Evolutionary conservation across 345 rosid species (phyloP), one percentile per base, ranked within the genome.

Genomic region (Aquilaria yunnanensis): DNA sequence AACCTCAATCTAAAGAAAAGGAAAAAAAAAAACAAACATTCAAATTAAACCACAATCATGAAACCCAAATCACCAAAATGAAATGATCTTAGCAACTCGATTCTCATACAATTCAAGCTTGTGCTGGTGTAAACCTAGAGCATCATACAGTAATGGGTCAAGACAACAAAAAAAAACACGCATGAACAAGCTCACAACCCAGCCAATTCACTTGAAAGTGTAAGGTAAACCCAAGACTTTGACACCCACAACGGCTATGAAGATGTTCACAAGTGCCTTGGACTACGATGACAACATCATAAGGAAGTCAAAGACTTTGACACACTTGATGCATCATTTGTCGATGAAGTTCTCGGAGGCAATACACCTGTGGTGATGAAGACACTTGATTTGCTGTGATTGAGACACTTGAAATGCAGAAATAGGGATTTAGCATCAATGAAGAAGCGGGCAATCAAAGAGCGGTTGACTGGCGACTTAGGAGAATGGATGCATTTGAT

Each of bases 221-320:
- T 90, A 90, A 12, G 98, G 97, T 10, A 93, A 80, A 14, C 98
- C 98, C 2, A 93, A 72, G 57, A 93, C 96, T 50, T 96, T 97
- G n/a, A 96, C 89, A 13, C 96, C 98, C 0, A 89, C 96, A 14
- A 87, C 67, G 14, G 96, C 84, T 2, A 92, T 92, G 85, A 93
- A 93, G 55, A 90, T 82, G 67, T 93, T 93, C 57, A 96, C 97
- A 52, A 90, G 79, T 52, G 97, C 87, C 78, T 93, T 93, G 62
- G 79, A 63, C 37, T 67, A 89, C 29, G 90, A 81, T 0, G 94
- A 89, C 0, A 90, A 63, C 3, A 75, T 64, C 5, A 80, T 81
- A 61, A 87, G 67, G 72, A 90, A 90, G 47, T 87, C 96, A 2
- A 81, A 85, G 0, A 72, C 88, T 1, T 96, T 96, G 0, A 92